Percentiles rank a stretch among this genome's conserved stretches.
Conservation (phyloP, 148 eudicot genomes). For the Agrostemma githago region DNA sequence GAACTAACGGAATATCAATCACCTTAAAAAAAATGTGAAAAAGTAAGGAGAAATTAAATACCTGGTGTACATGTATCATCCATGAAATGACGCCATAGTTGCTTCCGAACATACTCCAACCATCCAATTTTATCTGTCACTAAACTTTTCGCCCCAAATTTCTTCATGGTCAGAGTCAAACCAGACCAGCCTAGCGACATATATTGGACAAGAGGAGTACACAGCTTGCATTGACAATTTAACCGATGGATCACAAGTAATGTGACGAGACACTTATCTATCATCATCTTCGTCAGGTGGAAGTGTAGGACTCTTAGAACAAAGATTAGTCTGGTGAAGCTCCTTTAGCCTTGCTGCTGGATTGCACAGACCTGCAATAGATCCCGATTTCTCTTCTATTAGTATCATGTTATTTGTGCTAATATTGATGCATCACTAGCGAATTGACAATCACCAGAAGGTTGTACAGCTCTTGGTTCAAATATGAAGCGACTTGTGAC, state of each 20-base stretch:
- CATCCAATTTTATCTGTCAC: constrained; percentile 13
- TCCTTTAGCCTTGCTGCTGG: constrained; percentile 47
- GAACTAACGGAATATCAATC: constrained; percentile 16
- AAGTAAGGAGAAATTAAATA: constrained; percentile 16
- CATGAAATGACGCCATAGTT: neutral
- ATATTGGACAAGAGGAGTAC: constrained; percentile 6
- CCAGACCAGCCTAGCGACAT: constrained; percentile 1
- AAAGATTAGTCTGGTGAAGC: constrained; percentile 44
- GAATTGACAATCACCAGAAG: neutral
- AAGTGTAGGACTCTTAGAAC: constrained; percentile 59
- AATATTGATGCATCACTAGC: neutral
- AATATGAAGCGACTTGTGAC: neutral
- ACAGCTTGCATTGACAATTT: constrained; percentile 6
- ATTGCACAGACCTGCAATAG: constrained; percentile 50
- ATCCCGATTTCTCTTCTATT: neutral
- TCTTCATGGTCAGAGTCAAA: constrained; percentile 5
- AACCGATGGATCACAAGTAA: constrained; percentile 7
- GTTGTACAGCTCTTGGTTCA: neutral
- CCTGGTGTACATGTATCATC: constrained; percentile 23
- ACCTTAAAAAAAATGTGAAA: neutral
- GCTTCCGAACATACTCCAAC: neutral
- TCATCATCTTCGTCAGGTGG: constrained; percentile 48
- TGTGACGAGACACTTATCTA: constrained; percentile 13
- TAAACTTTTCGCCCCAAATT: neutral
- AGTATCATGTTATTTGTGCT: neutral